Conservation (phyloP, 306 rosid genomes). For the Betula pendula region DNA sequence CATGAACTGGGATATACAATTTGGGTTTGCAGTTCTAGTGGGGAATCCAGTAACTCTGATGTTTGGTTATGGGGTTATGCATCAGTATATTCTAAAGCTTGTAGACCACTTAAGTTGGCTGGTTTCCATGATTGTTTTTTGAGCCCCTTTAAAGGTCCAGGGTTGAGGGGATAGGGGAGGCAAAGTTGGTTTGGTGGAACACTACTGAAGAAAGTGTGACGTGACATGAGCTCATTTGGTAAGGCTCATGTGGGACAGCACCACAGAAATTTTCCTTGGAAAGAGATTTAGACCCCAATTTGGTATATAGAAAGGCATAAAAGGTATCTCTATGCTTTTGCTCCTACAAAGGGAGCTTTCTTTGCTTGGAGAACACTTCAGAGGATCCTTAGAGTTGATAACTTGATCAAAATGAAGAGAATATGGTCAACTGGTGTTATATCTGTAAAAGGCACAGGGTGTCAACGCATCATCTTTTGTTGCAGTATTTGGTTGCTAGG, state of each 20-base stretch:
- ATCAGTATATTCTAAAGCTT: background rate
- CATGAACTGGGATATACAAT: background rate
- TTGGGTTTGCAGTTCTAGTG: background rate
- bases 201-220: background rate
- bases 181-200: background rate
- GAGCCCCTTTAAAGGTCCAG: background rate
- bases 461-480: background rate
- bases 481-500: background rate
- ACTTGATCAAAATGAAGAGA: background rate
- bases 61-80: background rate
- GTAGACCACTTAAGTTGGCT: background rate
- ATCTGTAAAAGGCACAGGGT: background rate
- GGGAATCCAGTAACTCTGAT: background rate
- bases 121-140: background rate
- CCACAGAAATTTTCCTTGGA: background rate
- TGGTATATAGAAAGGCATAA: too few relatives aligned
- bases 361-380: background rate
- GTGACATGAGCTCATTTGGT: background rate
- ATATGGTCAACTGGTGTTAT: background rate
- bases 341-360: background rate
- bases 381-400: background rate
- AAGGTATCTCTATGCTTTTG: too few relatives aligned
- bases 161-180: background rate
- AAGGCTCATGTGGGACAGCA: background rate
- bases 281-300: background rate